These are phyloP conservation scores for Camellia japonica DNA, from an alignment of 148 eudicot genomes.

Conservation along the genomic window DNA sequence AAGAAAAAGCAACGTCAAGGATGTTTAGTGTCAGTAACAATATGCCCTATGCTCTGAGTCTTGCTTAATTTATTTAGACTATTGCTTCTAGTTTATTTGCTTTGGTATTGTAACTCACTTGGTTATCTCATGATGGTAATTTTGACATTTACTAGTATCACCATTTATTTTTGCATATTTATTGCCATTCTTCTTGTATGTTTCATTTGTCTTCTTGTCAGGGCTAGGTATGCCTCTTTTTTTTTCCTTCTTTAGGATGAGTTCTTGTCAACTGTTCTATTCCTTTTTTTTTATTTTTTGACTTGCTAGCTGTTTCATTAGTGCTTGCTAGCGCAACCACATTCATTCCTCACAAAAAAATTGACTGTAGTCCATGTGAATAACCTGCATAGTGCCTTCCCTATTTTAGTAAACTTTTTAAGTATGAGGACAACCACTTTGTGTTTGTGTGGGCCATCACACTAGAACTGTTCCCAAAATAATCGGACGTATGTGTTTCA, in stretches of 20 bases:
- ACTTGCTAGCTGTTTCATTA: constrained; percentile 5
- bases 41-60: neutral
- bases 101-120: neutral
- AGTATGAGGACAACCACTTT: neutral
- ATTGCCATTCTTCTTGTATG: neutral
- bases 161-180: neutral
- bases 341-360: too few species aligned
- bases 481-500: neutral
- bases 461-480: neutral
- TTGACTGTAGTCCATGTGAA: neutral
- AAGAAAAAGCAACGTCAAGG: constrained; percentile 73
- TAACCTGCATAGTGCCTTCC: neutral
- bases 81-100: neutral
- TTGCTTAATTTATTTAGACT: constrained; percentile 6
- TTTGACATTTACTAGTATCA: neutral
- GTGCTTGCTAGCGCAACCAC: neutral
- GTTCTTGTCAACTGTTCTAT: too few species aligned
- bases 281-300: neutral
- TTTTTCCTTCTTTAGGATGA: neutral
- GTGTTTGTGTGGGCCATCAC: neutral
- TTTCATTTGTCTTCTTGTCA: constrained; percentile 1
- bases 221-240: neutral
- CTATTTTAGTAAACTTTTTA: neutral
- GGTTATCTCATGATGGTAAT: neutral
- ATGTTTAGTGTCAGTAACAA: constrained; percentile 57